phyloP scores from a whole-genome alignment of 2,329 filamentous ascomycete species.

The Microsporum audouinii region DNA sequence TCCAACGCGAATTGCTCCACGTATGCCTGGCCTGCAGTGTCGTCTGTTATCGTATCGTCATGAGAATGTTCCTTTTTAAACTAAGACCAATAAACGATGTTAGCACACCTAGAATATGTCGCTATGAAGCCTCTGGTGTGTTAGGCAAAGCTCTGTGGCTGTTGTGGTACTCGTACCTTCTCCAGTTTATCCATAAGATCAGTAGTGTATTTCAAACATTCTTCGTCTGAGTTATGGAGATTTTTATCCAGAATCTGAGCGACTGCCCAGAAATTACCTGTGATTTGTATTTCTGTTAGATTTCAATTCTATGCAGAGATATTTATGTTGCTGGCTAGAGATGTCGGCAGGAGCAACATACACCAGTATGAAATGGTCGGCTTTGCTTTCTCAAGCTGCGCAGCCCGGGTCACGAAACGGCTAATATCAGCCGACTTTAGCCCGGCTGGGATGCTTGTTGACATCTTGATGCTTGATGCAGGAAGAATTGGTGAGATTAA shows the following conservation, averaged over 20 bases:
- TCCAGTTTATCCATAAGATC: slow-evolving; percentile 86
- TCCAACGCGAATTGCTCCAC: slow-evolving; percentile 89
- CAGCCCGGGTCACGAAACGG: slow-evolving; percentile 71
- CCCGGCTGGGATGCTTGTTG: slow-evolving; percentile 55
- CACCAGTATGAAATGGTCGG: slow-evolving; percentile 93
- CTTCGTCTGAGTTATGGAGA: slow-evolving; percentile 66
- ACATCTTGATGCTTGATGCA: slow-evolving; percentile 45
- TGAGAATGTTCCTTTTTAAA: slow-evolving; percentile 60
- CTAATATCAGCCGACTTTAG: slow-evolving; percentile 72
- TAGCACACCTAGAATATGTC: background rate
- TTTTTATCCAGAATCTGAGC: slow-evolving; percentile 77
- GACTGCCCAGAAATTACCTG: slow-evolving; percentile 83
- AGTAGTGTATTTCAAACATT: slow-evolving; percentile 69
- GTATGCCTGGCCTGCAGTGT: slow-evolving; percentile 76
- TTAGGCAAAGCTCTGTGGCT: background rate
- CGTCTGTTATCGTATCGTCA: slow-evolving; percentile 77
- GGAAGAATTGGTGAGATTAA: background rate
- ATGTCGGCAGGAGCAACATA: slow-evolving; percentile 40
- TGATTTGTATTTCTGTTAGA: background rate
- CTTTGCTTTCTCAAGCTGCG: slow-evolving; percentile 72
- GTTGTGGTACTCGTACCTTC: slow-evolving; percentile 39
- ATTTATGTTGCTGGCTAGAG: background rate
- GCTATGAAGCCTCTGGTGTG: too few relatives aligned
- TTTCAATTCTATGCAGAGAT: background rate
- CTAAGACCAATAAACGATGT: slow-evolving; percentile 25